Percentiles rank a stretch among this genome's conserved stretches.
Evolutionary conservation across 768 basidiomycete genomes (phyloP).

Genomic region (Tricholoma saponaceum): DNA sequence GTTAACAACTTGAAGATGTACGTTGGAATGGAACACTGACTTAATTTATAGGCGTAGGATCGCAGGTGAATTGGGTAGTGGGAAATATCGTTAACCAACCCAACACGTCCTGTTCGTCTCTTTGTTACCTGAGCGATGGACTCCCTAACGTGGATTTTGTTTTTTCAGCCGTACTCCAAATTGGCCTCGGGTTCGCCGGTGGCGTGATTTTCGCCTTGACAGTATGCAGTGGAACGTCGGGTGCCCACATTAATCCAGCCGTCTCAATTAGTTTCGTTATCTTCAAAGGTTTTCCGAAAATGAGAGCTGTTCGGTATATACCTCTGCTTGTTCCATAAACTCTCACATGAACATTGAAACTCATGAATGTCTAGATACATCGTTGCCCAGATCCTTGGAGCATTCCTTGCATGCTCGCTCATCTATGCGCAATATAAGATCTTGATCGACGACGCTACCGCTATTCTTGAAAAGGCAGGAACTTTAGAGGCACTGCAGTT

Average conservation of each 20-base stretch:
- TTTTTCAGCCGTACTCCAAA: constrained; percentile 44
- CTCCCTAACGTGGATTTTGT: constrained; percentile 2
- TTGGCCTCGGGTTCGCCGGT: constrained; percentile 54
- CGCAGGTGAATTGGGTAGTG: constrained; percentile 45
- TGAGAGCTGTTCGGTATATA: constrained; percentile 45
- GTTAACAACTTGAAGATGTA: neutral
- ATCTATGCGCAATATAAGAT: constrained; percentile 43
- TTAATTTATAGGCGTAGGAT: constrained; percentile 42
- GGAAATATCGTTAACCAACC: constrained; percentile 38
- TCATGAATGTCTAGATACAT: no score
- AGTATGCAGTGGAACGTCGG: constrained; percentile 49
- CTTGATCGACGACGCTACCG: no score
- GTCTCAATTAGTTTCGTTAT: constrained; percentile 50
- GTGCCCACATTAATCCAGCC: constrained; percentile 64
- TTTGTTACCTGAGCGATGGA: no score
- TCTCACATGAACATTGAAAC: no score
- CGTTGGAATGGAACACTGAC: neutral
- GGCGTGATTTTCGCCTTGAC: constrained; percentile 58
- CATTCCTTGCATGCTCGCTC: no score
- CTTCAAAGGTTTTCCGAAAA: constrained; percentile 50
- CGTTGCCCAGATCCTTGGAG: no score
- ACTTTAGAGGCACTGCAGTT: constrained; percentile 16
- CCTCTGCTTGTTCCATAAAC: neutral
- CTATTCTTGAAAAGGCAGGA: no score
- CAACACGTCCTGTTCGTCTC: constrained; percentile 41